These are phyloP conservation scores for Hymenoscyphus fraxineus DNA, from an alignment of 2,329 filamentous ascomycete species.

Conservation along the genomic window DNA sequence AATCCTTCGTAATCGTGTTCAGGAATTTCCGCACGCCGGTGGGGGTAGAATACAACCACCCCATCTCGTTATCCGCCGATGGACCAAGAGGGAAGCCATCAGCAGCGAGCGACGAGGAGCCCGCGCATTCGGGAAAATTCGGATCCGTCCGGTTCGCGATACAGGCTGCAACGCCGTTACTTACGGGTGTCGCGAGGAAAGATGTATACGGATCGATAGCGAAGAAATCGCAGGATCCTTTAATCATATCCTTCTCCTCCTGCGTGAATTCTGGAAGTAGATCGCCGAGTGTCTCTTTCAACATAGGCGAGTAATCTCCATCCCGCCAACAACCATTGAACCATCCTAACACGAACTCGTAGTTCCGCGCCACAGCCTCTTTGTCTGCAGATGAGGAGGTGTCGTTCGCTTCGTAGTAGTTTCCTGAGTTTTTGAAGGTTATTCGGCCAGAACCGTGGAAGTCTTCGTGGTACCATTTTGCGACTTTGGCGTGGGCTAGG, in stretches of 20 bases:
- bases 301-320: conserved; percentile 46
- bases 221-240: conserved; percentile 53
- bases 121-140: conserved; percentile 30
- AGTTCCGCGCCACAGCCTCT: conserved; percentile 33
- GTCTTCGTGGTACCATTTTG: conserved; percentile 52
- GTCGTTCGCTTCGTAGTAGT: conserved; percentile 47
- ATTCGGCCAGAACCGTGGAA: conserved; percentile 49
- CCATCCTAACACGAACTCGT: conserved; percentile 46
- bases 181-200: conserved; percentile 33
- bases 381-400: conserved; percentile 28
- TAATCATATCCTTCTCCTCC: conserved; percentile 46
- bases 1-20: conserved; percentile 39
- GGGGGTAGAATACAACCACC: conserved; percentile 42
- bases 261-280: conserved; percentile 44
- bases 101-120: conserved; percentile 33
- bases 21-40: conserved; percentile 40
- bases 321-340: conserved; percentile 46
- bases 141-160: conserved; percentile 29
- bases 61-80: conserved; percentile 39
- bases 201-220: conserved; percentile 56
- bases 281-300: conserved; percentile 43
- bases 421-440: conserved; percentile 41
- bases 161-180: conserved; percentile 39
- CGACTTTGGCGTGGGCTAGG: conserved; percentile 47
- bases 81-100: conserved; percentile 45